phyloP scores from a whole-genome alignment of 1,139 yeast species.

The Yamadazyma kanchanaburiensis region DNA sequence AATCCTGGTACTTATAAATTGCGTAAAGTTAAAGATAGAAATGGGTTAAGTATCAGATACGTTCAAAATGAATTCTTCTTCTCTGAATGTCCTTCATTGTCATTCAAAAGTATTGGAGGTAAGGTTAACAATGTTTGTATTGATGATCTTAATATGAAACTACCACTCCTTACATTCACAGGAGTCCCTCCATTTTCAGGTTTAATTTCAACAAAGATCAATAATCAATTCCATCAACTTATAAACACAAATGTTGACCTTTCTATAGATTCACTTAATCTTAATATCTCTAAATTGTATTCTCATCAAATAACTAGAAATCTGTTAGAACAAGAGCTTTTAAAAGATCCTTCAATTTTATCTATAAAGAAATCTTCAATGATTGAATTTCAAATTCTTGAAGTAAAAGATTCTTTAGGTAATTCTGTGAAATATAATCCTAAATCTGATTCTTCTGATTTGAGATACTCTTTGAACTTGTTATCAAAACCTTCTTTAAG shows the following conservation, averaged over 20 bases:
- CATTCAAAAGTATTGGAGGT: constrained; percentile 35
- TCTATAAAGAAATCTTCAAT: constrained; percentile 46
- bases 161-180: constrained; percentile 47
- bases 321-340: constrained; percentile 32
- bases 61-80: constrained; percentile 64
- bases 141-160: constrained; percentile 38
- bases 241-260: constrained; percentile 21
- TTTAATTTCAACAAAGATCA: constrained; percentile 54
- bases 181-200: constrained; percentile 79
- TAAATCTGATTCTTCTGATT: constrained; percentile 41
- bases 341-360: constrained; percentile 21
- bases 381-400: constrained; percentile 62
- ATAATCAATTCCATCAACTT: constrained; percentile 34
- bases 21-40: constrained; percentile 60
- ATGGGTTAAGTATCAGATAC: constrained; percentile 61
- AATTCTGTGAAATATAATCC: constrained; percentile 56
- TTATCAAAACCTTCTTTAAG: constrained; percentile 57
- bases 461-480: constrained; percentile 55
- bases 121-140: constrained; percentile 54
- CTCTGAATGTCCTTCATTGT: constrained; percentile 75
- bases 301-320: constrained; percentile 28
- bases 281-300: constrained; percentile 8
- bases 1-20: constrained; percentile 76
- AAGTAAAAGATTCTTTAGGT: constrained; percentile 74
- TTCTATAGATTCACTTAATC: constrained; percentile 7